Percentiles rank a stretch among this genome's conserved stretches.
Evolutionary conservation across 202 grass and related monocot genomes (phyloP).

Genomic region (Alloteropsis angusta): DNA sequence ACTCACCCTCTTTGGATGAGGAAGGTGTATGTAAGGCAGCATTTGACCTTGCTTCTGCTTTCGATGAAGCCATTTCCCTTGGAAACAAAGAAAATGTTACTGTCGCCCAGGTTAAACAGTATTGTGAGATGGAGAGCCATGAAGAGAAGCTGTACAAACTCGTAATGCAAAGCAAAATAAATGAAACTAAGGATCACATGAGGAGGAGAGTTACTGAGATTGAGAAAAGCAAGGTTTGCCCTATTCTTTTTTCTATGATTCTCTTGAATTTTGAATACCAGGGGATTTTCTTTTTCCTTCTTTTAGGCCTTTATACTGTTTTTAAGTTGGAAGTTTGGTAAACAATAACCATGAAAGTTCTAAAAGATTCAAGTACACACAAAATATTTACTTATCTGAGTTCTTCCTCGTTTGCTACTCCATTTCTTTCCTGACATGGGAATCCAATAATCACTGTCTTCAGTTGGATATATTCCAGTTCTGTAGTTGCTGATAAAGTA

Average conservation of each 20-base stretch:
- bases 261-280: background rate
- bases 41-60: slow-evolving; percentile 72
- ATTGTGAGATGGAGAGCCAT: slow-evolving; percentile 84
- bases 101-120: slow-evolving; percentile 74
- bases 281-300: background rate
- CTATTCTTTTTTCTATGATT: background rate
- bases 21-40: slow-evolving; percentile 53
- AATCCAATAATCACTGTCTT: background rate
- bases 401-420: background rate
- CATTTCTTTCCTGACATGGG: background rate
- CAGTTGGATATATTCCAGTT: background rate
- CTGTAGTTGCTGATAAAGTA: background rate
- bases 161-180: slow-evolving; percentile 84
- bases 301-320: background rate
- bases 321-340: background rate
- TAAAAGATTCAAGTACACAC: background rate
- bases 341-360: background rate
- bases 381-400: background rate
- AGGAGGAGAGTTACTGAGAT: slow-evolving; percentile 75
- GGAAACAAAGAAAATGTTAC: slow-evolving; percentile 95
- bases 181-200: slow-evolving; percentile 87
- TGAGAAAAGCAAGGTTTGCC: slow-evolving; percentile 88
- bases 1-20: slow-evolving; percentile 76
- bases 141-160: slow-evolving; percentile 90
- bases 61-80: slow-evolving; percentile 84